Evolutionary conservation across 495 filamentous ascomycete species (phyloP).

Genomic region (Neurospora sp.): DNA sequence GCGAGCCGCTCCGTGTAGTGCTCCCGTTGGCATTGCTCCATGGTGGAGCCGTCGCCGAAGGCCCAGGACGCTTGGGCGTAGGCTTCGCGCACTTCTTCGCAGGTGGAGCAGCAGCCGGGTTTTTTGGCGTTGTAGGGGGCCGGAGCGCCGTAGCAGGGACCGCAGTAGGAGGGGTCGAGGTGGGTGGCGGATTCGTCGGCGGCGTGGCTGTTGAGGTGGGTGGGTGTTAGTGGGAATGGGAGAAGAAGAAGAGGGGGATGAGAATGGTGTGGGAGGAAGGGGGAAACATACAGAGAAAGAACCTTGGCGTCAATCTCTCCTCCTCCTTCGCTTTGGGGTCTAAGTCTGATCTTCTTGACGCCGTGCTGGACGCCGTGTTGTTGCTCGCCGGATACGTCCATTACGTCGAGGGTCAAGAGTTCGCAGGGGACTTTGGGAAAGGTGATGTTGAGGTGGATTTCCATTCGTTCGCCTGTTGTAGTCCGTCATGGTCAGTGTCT

Average conservation of each 20-base stretch:
- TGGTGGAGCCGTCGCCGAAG: conserved; percentile 81
- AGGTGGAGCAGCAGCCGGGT: conserved; percentile 87
- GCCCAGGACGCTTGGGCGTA: conserved; percentile 86
- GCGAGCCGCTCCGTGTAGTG: conserved; percentile 83
- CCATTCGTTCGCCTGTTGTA: conserved; percentile 79
- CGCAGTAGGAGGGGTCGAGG: conserved; percentile 87
- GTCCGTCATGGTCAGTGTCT: conserved; percentile 9
- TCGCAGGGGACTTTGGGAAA: conserved; percentile 94
- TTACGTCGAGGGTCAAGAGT: conserved; percentile 90
- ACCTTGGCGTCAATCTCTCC: conserved; percentile 64
- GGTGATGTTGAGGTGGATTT: conserved; percentile 95
- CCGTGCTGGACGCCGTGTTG: conserved; percentile 90
- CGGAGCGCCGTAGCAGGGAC: conserved; percentile 79
- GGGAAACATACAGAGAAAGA: conserved; percentile 55
- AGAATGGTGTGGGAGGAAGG: neutral
- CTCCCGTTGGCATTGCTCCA: conserved; percentile 93
- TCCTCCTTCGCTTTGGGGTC: conserved; percentile 61
- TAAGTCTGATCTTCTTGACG: conserved; percentile 76
- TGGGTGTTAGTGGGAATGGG: conserved; percentile 2
- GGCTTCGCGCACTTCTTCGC: conserved; percentile 89
- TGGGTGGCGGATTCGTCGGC: conserved; percentile 61
- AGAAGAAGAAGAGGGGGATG: neutral
- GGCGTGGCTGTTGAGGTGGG: conserved; percentile 34
- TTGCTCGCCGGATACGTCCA: conserved; percentile 96
- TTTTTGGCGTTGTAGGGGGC: conserved; percentile 61